Percentiles rank a stretch among this genome's conserved stretches.
Conservation (phyloP, 2,329 filamentous ascomycete species). For the Mycosphaerelloides madeirae region DNA sequence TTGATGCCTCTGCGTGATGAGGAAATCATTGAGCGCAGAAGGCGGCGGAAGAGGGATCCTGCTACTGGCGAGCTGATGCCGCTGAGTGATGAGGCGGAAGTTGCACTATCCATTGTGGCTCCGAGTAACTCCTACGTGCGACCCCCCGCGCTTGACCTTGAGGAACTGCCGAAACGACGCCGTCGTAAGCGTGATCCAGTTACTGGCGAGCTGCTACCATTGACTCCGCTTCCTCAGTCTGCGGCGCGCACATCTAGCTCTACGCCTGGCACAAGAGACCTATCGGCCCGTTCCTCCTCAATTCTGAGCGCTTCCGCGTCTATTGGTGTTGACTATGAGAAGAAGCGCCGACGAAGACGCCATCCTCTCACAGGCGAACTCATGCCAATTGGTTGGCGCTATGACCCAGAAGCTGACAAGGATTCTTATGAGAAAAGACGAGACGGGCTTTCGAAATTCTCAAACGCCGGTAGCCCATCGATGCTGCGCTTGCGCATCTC, state of each 20-base stretch:
- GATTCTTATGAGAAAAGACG: conserved; percentile 2
- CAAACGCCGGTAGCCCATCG: too few species aligned
- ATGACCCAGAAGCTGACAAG: conserved; percentile 17
- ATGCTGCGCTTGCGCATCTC: conserved; percentile 14
- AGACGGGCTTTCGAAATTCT: neutral
- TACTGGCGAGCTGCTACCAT: conserved; percentile 28
- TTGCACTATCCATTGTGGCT: neutral
- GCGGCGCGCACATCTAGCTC: too few species aligned
- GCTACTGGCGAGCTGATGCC: conserved; percentile 28
- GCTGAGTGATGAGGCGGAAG: conserved; percentile 18
- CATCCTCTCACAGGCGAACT: conserved; percentile 30
- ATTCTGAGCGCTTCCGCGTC: too few species aligned
- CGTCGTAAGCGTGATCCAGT: conserved; percentile 28
- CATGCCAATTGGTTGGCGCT: conserved; percentile 31
- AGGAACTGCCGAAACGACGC: conserved; percentile 18
- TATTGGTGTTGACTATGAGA: neutral
- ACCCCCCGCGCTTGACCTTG: neutral
- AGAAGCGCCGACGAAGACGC: conserved; percentile 25
- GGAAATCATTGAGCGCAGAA: conserved; percentile 15
- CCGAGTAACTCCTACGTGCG: neutral
- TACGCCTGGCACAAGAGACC: too few species aligned
- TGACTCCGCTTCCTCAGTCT: conserved; percentile 8
- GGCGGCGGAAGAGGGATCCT: conserved; percentile 27
- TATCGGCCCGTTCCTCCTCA: neutral
- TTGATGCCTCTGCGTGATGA: conserved; percentile 28